phyloP scores from a whole-genome alignment of 164 flowering plant genomes.

The Vitis rupestris region DNA sequence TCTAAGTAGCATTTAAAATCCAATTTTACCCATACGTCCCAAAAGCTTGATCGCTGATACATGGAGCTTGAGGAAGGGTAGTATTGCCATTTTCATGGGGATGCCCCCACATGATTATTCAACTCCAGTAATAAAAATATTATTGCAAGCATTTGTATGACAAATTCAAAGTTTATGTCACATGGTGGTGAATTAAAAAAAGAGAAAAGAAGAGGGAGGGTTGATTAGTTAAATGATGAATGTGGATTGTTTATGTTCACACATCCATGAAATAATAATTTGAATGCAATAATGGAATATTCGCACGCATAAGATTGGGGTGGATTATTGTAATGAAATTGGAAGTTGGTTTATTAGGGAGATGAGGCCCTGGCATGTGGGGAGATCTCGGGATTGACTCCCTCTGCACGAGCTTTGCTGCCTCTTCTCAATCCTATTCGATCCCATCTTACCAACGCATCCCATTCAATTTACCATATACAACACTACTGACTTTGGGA shows the following conservation, averaged over 20 bases:
- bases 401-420: slow-evolving; percentile 20
- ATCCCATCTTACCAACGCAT: slow-evolving; percentile 12
- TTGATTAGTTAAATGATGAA: slow-evolving; percentile 44
- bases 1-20: too few species aligned
- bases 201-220: neutral
- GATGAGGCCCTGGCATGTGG: slow-evolving; percentile 29
- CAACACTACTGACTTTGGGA: too few species aligned
- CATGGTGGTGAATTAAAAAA: slow-evolving; percentile 27
- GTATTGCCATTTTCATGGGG: neutral
- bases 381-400: slow-evolving; percentile 40
- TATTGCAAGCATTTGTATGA: neutral
- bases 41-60: too few species aligned
- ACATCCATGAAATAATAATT: slow-evolving; percentile 19
- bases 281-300: slow-evolving; percentile 35
- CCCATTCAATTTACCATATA: too few species aligned
- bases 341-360: slow-evolving; percentile 8
- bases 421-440: slow-evolving; percentile 2
- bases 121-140: too few species aligned
- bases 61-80: too few species aligned
- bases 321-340: slow-evolving; percentile 16
- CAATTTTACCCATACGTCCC: too few species aligned
- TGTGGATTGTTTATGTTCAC: slow-evolving; percentile 22
- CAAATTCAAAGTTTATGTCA: slow-evolving; percentile 19
- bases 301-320: slow-evolving; percentile 35
- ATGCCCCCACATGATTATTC: too few species aligned